Base-by-base conservation (phyloP, 495 filamentous ascomycete species). In the Penicillium longicatenatum region DNA sequence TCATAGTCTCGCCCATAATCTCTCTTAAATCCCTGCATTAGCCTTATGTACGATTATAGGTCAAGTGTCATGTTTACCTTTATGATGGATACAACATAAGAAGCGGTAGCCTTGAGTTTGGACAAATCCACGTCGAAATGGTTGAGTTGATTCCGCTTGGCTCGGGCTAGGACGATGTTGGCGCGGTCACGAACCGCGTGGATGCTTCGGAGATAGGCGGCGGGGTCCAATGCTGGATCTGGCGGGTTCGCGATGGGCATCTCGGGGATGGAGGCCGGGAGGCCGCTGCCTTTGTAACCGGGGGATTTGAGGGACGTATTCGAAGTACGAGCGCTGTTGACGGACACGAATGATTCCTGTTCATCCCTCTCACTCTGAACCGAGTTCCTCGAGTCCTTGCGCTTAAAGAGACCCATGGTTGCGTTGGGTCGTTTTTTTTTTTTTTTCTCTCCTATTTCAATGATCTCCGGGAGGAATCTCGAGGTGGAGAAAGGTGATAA, bases 71-170 rank as follows among this genome's bases (percentile, higher is more conserved):
- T 55, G 21, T 54, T 64, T 63, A 92, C 94, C 89, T 97, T 98
- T 77, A 98, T 97, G 56, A 98, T 96, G 17, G 91, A 90, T 26
- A 95, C 89, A 9, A 98, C 88, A 69, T 96, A 98, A n/a, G 82
- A 85, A 4, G 92, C 92, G 1, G 93, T 93, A 55, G 93, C 91
- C 31, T 81, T 70, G 67, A 97, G 96, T 71, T 95, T 96, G 73
- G 72, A 72, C 82, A 93, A 84, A 67, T 98, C 93, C 11, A 98
- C 93, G 54, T 89, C 87, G 69, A 98, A 98, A 74, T 98, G 94
- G 57, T 82, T 83, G 53, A 98, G 81, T 57, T 89, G 77, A 60
- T 97, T 91, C 51, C 75, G 76, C 70, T 88, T 84, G 3, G 94
- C 94, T 72, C 89, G 91, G 54, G 88, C 79, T 50, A 89, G 79